Evolutionary conservation across 495 filamentous ascomycete genomes (phyloP).

Genomic region (Trichoderma reesei): DNA sequence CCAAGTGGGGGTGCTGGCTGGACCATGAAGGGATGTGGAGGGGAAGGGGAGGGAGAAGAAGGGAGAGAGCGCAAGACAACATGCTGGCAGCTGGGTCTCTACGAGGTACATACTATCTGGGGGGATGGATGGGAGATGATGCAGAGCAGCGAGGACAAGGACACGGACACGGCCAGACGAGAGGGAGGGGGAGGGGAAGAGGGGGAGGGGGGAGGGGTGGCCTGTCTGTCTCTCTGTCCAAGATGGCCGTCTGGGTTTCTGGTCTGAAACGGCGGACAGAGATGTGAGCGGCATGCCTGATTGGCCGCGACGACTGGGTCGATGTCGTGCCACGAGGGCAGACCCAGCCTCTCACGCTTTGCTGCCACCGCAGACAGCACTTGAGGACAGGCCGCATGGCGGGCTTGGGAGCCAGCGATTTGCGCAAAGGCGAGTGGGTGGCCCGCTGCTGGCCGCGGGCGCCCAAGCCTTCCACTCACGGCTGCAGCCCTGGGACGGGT

Average conservation of each 20-base stretch:
- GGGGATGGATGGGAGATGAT: neutral
- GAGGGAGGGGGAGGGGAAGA: too few relatives aligned
- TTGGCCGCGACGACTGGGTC: conserved; percentile 3
- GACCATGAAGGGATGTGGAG: neutral
- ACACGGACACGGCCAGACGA: neutral
- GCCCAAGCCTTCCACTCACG: conserved; percentile 3
- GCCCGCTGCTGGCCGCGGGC: neutral
- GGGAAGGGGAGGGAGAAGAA: neutral
- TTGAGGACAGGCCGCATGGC: too few relatives aligned
- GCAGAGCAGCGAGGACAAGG: neutral
- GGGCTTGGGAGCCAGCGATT: neutral
- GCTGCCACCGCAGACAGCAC: neutral
- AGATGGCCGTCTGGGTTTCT: neutral
- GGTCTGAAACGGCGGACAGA: conserved; percentile 6
- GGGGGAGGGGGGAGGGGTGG: neutral
- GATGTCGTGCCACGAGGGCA: conserved; percentile 4
- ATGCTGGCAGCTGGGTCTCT: too few relatives aligned
- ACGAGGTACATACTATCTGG: too few relatives aligned
- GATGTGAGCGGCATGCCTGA: conserved; percentile 4
- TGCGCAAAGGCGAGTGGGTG: neutral
- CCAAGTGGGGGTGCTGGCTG: neutral
- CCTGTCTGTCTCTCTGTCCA: too few relatives aligned
- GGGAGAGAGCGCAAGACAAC: neutral
- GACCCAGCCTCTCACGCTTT: neutral
- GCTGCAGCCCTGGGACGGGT: neutral